Evolutionary conservation across 352 stramenopile species (phyloP), one percentile per base, ranked within the genome.

Genomic region (Pythium apleroticum): DNA sequence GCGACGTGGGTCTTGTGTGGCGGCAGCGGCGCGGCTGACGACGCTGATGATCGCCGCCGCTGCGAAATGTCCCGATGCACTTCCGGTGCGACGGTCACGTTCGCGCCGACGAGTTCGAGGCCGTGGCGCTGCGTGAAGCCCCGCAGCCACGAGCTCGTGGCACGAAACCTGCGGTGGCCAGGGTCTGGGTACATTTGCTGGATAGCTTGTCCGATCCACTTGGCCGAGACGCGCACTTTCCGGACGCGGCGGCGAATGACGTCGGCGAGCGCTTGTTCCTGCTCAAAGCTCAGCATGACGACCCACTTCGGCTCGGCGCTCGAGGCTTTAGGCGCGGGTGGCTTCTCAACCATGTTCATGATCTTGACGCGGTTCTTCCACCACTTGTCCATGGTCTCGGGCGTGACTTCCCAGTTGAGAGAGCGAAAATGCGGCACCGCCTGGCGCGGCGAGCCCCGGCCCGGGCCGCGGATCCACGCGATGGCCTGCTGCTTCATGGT

Each of bases 141-240:
- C 5, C 37, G 30, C 1, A 74, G 48, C 67, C 67, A 74, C 14
- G 55, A 59, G 37, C 61, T 57, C 28, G 67, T 71, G 2, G 66
- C 67, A 14, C 52, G 66, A 31, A 74, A 74, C 11, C 12, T 66
- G 20, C 20, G 52, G 15, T 63, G 7, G 28, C 56, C 52, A 7
- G 64, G 58, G 15, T 62, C 49, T 11, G 64, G 67, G 27, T 67
- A 74, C 67, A 74, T 74, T 64, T 74, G 67, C 43, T 58, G 67
- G 33, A 68, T 57, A 2, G 67, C 61, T 28, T 63, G 55, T 30
- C 25, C 63, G 41, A 74, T 74, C 67, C 67, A 74, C 43, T 74
- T 74, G 55, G 58, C 50, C 48, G 67, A 69, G 27, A 74, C 67
- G 41, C 67, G 67, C 9, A 69, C 67, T 64, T 74, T 74, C 8